phyloP scores from a whole-genome alignment of 352 stramenopile species.

The Globisporangium heterothallicum region DNA sequence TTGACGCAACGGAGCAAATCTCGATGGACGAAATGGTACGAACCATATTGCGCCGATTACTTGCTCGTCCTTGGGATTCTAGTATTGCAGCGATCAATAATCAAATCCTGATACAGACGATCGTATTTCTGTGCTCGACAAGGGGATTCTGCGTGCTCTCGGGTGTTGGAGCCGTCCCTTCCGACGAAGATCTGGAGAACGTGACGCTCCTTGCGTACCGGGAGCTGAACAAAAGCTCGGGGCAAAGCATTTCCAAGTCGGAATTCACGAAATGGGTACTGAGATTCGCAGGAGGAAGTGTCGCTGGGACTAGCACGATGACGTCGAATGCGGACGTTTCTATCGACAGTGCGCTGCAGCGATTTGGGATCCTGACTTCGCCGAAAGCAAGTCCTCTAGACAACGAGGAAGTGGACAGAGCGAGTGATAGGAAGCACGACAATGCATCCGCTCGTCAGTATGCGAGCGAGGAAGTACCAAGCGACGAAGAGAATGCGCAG shows the following conservation, averaged over 20 bases:
- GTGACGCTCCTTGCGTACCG: conserved; percentile 53
- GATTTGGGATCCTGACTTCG: background rate
- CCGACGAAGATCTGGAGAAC: conserved; percentile 54
- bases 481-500: background rate
- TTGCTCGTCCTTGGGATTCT: background rate
- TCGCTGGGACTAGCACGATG: background rate
- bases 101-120: conserved; percentile 30
- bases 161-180: conserved; percentile 32
- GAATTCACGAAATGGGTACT: conserved; percentile 60
- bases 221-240: conserved; percentile 47
- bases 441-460: background rate
- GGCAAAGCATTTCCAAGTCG: conserved; percentile 50
- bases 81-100: background rate
- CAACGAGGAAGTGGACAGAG: background rate
- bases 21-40: conserved; percentile 75
- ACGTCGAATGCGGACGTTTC: conserved; percentile 1
- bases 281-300: conserved; percentile 19
- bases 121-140: conserved; percentile 49
- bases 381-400: background rate
- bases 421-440: background rate
- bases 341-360: conserved; percentile 7
- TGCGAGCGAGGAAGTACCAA: too few relatives aligned
- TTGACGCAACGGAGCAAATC: conserved; percentile 62
- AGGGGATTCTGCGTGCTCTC: conserved; percentile 49
- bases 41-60: background rate